Base-by-base conservation (phyloP, 2,329 filamentous ascomycete genomes). In the Raffaelea deltoideospora region DNA sequence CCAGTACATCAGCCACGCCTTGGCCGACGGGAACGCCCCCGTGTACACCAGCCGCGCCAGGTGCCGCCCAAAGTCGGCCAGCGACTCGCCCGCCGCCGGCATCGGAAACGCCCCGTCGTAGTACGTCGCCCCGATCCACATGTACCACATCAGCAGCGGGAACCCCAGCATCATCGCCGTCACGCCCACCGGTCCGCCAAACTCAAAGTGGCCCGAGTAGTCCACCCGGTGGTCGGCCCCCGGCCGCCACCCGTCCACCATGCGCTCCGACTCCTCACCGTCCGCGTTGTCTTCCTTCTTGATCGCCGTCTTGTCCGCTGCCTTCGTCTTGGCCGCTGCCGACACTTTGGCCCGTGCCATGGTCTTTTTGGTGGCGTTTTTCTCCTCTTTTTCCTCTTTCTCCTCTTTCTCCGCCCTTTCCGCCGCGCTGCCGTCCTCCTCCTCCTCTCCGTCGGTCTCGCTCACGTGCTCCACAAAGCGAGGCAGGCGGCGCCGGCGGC, bases 81-180 rank as follows among this genome's bases (percentile, higher is more conserved):
- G 72, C 47, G 67, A 76, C 64, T 93, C 69, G 30, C 71, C 80
- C 31, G 71, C 54, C 3, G 61, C 60, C 2, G 75, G 81, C 31
- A 63, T 60, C 14, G 90, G 90, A 35, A 92, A 66, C 44, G 81
- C 76, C 48, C 88, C 88, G 53, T 85, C 65, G 61, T 95, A 98
- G 62, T 88, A 94, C 34, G 79, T 87, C 24, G 88, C 82, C 35
- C 90, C 90, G 57, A 93, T 78, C 87, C 87, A 96, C 87, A 98
- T 94, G 63, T 95, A 96, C 71, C 84, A 95, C 88, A 96, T 96
- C 49, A 98, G 70, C 27, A 78, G 43, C n/a, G 90, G 90, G 59
- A 96, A 98, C 32, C 80, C 75, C 43, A 86, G 69, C 85, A 96
- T 96, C 73, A 95, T 86, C 47, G 72, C 64, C 14, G 71, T 60